Evolutionary conservation across 345 rosid species (phyloP).

Genomic region (Pseudoturritis turrita): DNA sequence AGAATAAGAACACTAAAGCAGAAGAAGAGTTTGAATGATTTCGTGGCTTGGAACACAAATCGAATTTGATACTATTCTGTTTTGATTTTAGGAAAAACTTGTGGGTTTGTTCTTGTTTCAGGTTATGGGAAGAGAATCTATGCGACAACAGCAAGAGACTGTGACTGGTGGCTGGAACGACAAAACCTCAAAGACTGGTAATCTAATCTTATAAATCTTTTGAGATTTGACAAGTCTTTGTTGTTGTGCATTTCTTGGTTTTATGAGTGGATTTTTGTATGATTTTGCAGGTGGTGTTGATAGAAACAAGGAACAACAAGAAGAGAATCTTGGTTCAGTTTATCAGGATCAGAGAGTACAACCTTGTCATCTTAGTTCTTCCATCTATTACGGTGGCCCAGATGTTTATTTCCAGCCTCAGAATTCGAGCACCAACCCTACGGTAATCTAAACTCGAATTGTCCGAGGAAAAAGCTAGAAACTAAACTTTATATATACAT

Average conservation of each 20-base stretch:
- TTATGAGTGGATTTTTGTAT: not conserved
- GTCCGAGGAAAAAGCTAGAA: not conserved
- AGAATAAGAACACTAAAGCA: not conserved
- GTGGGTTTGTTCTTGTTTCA: conserved; percentile 19
- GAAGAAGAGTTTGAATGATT: not conserved
- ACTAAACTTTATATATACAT: not conserved
- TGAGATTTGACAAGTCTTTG: not conserved
- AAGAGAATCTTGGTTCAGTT: conserved; percentile 30
- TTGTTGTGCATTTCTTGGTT: not conserved
- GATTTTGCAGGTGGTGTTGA: conserved; percentile 33
- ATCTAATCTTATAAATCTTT: not conserved
- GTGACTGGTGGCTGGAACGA: conserved; percentile 37
- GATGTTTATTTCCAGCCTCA: conserved; percentile 49
- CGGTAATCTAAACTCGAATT: conserved; percentile 29
- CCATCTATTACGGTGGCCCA: conserved; percentile 82
- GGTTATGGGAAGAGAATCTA: conserved; percentile 56
- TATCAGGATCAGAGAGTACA: conserved; percentile 59
- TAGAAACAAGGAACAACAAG: conserved; percentile 32
- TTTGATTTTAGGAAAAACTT: not conserved
- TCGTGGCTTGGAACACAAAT: conserved; percentile 19
- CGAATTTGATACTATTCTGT: not conserved
- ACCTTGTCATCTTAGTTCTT: conserved; percentile 74
- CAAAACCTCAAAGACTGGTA: conserved; percentile 36
- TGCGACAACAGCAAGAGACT: conserved; percentile 38
- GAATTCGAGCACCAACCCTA: conserved; percentile 42